Evolutionary conservation across 495 filamentous ascomycete genomes (phyloP), one percentile per base, ranked within the genome.

Genomic region (Penicillium odoratum): DNA sequence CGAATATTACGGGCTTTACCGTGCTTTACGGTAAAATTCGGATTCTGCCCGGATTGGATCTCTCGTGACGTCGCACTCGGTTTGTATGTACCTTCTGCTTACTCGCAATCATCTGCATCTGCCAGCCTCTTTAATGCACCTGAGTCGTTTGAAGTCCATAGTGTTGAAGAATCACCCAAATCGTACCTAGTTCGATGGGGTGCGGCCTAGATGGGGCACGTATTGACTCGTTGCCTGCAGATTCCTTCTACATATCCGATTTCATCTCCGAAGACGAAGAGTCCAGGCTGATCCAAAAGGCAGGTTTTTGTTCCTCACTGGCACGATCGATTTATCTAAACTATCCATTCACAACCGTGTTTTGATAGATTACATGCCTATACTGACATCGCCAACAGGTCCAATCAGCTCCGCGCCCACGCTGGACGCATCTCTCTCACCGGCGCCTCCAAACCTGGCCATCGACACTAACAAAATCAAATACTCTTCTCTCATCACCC

Each of bases 381-480:
- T 50, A 25, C 51, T 52, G 13, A 53, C 26, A 21, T 18, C 50
- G 38, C 28, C 80, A 77, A 77, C 83, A 56, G 67, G 46, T 48
- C 15, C 46, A 63, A 51, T 65, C 68, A 31, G 88, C 84, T 0
- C 88, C 91, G 33, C 85, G 85, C 34, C 88, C 91, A 40, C 83
- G 85, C 67, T 98, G 94, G 94, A 90, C 89, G 30, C 79, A 86
- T 18, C 86, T 98, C 48, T 83, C 86, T 7, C 91, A 90, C 66
- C 90, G 94, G 47, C 86, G 94, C 43, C 85, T 98, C 1, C 94
- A 97, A 78, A 89, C 91, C 0, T 90, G 91, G 81, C 94, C 94
- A 0, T 92, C 89, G 1, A 81, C 90, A 31, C 84, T 98, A 0
- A 85, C 83, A 13, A 73, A 78, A 49, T 84, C 80, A 48, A 85